Base-by-base conservation (phyloP, 441 rosid species). In the Rhodomyrtus psidioides region DNA sequence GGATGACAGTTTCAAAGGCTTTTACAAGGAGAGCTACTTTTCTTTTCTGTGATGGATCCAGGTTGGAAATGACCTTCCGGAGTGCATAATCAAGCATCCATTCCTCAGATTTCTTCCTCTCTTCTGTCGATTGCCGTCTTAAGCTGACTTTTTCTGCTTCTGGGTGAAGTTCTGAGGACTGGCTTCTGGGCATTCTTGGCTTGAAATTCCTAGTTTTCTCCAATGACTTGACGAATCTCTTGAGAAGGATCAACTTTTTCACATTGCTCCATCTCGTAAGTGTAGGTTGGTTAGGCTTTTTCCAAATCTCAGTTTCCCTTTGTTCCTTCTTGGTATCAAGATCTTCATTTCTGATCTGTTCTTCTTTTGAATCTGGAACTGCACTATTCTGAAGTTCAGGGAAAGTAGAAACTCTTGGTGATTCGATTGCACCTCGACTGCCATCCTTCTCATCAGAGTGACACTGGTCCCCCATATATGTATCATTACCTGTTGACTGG, bases 21-120 rank as follows among this genome's bases (percentile, higher is more conserved):
- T 94, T 93, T 79, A 96, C 98, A 87, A 97, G 95, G 90, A 94
- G 90, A 82, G 91, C 89, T 81, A 97, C 99, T 92, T 94, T 96
- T 88, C 91, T 94, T 88, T 92, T 96, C 92, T 97, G 99, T 13
- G 93, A 93, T n/a, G 96, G 96, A 87, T 91, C 97, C 83, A 97
- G 92, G 54, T 91, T 91, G 27, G 95, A 91, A 83, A 95, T 91
- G 86, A 95, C 99, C 87, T 95, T 94, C 85, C 89, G 94, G 82
- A 97, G 98, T 59, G 99, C 99, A 88, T 93, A 91, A 93, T 97
- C 99, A 81, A 97, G 98, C 99, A 97, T 96, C 98, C 98, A 96
- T 88, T 94, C 96, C 86, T 95, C 94, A 13, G 96, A 91, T 83
- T 85, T 89, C 90, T 93, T 97, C 90, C 90, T 94, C 84, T 90